A percentile compares a stretch with the other conserved stretches of the same genome.
Evolutionary conservation across 1,139 yeast species (phyloP).

Genomic region (Yamadazyma pseudoaaseri): DNA sequence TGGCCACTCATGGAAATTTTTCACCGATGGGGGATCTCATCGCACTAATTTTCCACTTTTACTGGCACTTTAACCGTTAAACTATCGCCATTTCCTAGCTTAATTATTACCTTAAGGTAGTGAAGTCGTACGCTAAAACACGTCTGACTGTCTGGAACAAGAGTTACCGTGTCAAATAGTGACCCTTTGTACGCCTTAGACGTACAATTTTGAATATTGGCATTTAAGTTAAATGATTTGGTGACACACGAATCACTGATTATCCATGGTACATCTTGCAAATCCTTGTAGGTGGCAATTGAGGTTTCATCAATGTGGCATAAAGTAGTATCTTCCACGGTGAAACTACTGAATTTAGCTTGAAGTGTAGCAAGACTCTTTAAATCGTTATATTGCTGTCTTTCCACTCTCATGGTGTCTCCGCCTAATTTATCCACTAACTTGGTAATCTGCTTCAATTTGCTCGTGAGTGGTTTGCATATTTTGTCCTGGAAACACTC

Average conservation of each 20-base stretch:
- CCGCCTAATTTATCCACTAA: slow-evolving; percentile 36
- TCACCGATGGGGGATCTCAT: not conserved
- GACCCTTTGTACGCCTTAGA: slow-evolving; percentile 22
- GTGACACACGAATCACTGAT: slow-evolving; percentile 4
- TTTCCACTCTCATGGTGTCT: slow-evolving; percentile 35
- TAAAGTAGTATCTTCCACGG: slow-evolving; percentile 2
- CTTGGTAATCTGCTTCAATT: slow-evolving; percentile 26
- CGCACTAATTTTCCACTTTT: slow-evolving; percentile 15
- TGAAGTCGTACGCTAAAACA: slow-evolving; percentile 55
- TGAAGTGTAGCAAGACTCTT: slow-evolving; percentile 36
- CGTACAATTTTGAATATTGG: slow-evolving; percentile 26
- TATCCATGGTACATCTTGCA: slow-evolving; percentile 21
- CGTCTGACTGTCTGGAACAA: slow-evolving; percentile 58
- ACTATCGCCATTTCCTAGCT: slow-evolving; percentile 31
- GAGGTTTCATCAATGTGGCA: not conserved
- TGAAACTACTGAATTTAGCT: slow-evolving; percentile 13
- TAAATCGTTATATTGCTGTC: slow-evolving; percentile 35
- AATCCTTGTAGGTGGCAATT: slow-evolving; percentile 6
- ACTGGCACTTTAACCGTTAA: slow-evolving; percentile 39
- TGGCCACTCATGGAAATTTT: slow-evolving; percentile 3
- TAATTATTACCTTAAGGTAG: slow-evolving; percentile 34
- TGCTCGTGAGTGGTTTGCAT: slow-evolving; percentile 28
- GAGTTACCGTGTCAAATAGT: slow-evolving; percentile 32
- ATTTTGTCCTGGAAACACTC: slow-evolving; percentile 35
- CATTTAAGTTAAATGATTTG: slow-evolving; percentile 23